Evolutionary conservation across 2,329 filamentous ascomycete genomes (phyloP).

Genomic region (Colletotrichum musicola): DNA sequence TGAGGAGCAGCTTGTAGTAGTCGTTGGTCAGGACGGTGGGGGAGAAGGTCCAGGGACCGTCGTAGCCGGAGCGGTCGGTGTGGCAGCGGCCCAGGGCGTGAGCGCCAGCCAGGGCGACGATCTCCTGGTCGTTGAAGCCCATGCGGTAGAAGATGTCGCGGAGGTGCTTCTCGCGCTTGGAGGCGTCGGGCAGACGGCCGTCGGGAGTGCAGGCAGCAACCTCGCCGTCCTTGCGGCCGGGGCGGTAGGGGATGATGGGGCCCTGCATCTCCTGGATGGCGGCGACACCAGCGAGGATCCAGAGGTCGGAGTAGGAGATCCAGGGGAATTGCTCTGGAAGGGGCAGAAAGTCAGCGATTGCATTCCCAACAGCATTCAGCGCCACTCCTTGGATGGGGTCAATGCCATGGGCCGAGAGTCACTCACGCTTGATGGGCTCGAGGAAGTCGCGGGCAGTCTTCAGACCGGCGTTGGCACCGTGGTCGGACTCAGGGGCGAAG

Average conservation of each 20-base stretch:
- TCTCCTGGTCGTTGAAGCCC: conserved; percentile 98
- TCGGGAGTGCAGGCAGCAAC: conserved; percentile 90
- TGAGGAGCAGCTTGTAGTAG: conserved; percentile 87
- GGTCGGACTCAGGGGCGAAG: conserved; percentile 87
- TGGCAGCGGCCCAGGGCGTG: conserved; percentile 94
- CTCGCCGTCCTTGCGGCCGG: conserved; percentile 86
- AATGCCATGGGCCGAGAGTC: neutral
- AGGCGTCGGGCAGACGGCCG: conserved; percentile 85
- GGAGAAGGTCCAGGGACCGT: conserved; percentile 92
- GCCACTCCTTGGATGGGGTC: too few species aligned
- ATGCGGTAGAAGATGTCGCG: conserved; percentile 95
- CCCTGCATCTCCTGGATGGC: conserved; percentile 97
- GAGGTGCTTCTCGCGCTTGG: conserved; percentile 84
- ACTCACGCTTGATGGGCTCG: conserved; percentile 85
- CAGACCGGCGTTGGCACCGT: conserved; percentile 94
- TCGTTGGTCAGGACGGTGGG: conserved; percentile 95
- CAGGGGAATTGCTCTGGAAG: conserved; percentile 82
- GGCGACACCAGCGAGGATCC: conserved; percentile 88
- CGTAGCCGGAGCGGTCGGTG: conserved; percentile 86
- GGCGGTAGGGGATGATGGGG: conserved; percentile 87
- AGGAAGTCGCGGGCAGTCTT: conserved; percentile 91
- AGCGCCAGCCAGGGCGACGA: conserved; percentile 88
- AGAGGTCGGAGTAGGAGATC: conserved; percentile 97
- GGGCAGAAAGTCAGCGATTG: conserved; percentile 33
- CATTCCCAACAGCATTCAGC: too few species aligned